Conservation (phyloP, 2,329 filamentous ascomycete genomes). For the Drechslerella coelobrocha region DNA sequence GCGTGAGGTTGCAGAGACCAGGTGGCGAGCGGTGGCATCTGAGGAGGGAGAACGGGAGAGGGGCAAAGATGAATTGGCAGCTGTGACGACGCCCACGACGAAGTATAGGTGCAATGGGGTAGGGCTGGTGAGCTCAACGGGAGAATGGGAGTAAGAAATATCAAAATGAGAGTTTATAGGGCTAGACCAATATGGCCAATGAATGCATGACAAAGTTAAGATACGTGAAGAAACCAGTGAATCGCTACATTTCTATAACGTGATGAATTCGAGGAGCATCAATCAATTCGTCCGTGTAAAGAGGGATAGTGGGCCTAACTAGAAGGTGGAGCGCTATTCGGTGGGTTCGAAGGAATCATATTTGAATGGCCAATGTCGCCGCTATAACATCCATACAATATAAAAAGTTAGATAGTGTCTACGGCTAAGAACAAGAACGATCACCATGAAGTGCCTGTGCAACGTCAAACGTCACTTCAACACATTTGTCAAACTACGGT, state of each 20-base stretch:
- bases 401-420: too few species aligned
- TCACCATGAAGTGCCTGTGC: conserved; percentile 14
- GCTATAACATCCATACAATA: too few species aligned
- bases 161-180: background rate
- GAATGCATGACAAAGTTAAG: too few species aligned
- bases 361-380: background rate
- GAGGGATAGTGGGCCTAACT: too few species aligned
- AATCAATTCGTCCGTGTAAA: too few species aligned
- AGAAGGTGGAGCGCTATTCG: too few species aligned
- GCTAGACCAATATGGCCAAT: too few species aligned
- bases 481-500: conserved; percentile 13
- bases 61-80: background rate
- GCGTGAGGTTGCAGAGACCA: conserved; percentile 59
- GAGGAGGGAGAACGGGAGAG: conserved; percentile 4
- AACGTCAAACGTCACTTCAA: conserved; percentile 40
- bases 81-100: background rate
- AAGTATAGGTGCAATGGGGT: conserved; percentile 34
- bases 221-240: too few species aligned
- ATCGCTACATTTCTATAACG: too few species aligned
- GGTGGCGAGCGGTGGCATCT: conserved; percentile 25
- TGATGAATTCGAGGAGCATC: too few species aligned
- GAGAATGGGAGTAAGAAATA: conserved; percentile 31
- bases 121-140: conserved; percentile 35
- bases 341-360: background rate
- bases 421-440: background rate